phyloP scores from a whole-genome alignment of 1,139 yeast genomes.

The Hyphopichia buzzinii region DNA sequence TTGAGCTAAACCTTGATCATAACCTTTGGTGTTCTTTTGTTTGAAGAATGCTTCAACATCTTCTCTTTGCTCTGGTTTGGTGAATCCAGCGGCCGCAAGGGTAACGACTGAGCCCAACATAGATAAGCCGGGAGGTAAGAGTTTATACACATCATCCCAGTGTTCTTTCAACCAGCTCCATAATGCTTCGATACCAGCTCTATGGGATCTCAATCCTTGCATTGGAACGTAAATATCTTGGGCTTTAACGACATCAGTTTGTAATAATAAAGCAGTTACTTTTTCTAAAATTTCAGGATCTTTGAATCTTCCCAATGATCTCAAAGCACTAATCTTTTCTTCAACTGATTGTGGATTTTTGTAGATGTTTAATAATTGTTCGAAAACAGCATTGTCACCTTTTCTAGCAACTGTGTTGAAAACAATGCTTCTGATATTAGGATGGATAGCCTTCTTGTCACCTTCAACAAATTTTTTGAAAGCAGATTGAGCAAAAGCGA shows the following conservation, averaged over 20 bases:
- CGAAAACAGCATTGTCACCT: conserved; percentile 65
- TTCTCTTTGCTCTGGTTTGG: conserved; percentile 56
- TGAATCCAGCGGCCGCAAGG: conserved; percentile 61
- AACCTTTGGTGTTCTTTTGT: conserved; percentile 65
- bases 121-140: conserved; percentile 78
- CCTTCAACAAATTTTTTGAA: conserved; percentile 64
- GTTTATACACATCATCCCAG: conserved; percentile 64
- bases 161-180: conserved; percentile 80
- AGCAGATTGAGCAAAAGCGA: conserved; percentile 51
- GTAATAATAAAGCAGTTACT: conserved; percentile 59
- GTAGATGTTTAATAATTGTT: conserved; percentile 63
- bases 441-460: conserved; percentile 69
- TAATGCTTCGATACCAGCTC: conserved; percentile 59
- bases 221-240: conserved; percentile 85
- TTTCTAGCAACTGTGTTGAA: conserved; percentile 65
- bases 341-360: conserved; percentile 64
- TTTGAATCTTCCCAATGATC: conserved; percentile 70
- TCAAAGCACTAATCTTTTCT: conserved; percentile 74
- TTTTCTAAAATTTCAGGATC: conserved; percentile 56
- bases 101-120: conserved; percentile 75
- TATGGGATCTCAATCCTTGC: conserved; percentile 63
- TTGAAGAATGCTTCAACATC: conserved; percentile 60
- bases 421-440: conserved; percentile 73
- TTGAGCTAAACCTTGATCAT: conserved; percentile 70
- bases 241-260: conserved; percentile 65